These are phyloP conservation scores for Hypomyces perniciosus DNA, from an alignment of 2,329 filamentous ascomycete genomes.

Conservation along the genomic window DNA sequence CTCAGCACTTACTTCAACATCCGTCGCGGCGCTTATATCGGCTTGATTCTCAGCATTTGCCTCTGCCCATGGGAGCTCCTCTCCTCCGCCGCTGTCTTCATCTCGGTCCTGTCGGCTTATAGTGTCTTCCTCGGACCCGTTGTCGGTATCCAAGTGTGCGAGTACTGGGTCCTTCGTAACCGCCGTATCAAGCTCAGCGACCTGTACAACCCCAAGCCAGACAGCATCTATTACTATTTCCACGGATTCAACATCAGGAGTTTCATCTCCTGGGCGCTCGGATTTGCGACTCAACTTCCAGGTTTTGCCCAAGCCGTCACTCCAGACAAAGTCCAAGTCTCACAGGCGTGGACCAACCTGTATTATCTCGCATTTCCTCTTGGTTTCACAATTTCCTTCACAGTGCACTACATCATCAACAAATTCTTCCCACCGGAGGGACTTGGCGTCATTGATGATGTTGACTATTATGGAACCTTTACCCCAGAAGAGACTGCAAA, in stretches of 20 bases:
- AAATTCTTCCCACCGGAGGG: slow-evolving; percentile 3
- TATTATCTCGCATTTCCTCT: neutral
- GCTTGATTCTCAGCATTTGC: slow-evolving; percentile 35
- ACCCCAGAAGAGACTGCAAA: neutral
- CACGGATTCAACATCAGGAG: slow-evolving; percentile 1
- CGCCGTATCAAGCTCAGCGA: slow-evolving; percentile 39
- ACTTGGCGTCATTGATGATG: slow-evolving; percentile 1
- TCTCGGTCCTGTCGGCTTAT: slow-evolving; percentile 58
- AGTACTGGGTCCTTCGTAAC: slow-evolving; percentile 55
- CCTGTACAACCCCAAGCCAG: slow-evolving; percentile 2
- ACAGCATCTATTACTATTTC: slow-evolving; percentile 3
- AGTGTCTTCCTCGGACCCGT: slow-evolving; percentile 58
- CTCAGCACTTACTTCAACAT: slow-evolving; percentile 49
- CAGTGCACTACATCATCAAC: slow-evolving; percentile 3
- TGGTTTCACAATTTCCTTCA: slow-evolving; percentile 5
- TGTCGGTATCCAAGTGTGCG: slow-evolving; percentile 48
- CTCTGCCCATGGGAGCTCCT: slow-evolving; percentile 48
- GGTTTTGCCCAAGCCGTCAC: neutral
- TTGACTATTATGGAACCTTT: slow-evolving; percentile 3
- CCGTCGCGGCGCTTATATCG: slow-evolving; percentile 43
- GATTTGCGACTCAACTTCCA: slow-evolving; percentile 1
- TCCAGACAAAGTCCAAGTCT: neutral
- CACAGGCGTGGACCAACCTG: neutral
- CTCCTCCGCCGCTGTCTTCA: slow-evolving; percentile 48
- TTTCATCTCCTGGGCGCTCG: slow-evolving; percentile 4